Evolutionary conservation across 805 yeast species (phyloP), one percentile per base, ranked within the genome.

Genomic region (Pichia ethanolica): DNA sequence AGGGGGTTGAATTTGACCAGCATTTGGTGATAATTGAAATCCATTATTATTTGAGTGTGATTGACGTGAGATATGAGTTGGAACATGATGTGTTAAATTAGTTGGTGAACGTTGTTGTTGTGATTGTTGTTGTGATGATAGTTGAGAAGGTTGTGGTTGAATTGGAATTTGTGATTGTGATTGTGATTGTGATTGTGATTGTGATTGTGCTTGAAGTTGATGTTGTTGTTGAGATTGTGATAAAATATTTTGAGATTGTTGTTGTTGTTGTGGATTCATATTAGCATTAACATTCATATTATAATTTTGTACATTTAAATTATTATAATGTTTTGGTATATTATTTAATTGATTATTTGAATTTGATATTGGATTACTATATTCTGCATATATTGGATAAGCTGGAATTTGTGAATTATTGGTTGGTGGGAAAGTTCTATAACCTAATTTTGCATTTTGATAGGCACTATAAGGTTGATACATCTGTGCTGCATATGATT

Each of bases 1-100:
- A 9, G 67, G 65, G 1, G 73, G 73, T 53, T 66, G 72, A 27
- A 69, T 52, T 53, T 70, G 73, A 6, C 73, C 73, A 10, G 65
- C 66, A 7, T 57, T 55, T 7, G 68, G 65, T 35, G 63, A 55
- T 26, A 63, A 56, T 5, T 63, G 62, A 4, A 47, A 35, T 20
- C 45, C 44, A 20, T 20, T 20, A 20, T 3, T 20, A 20, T 20
- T 20, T 20, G 20, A 20, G 20, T 20, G 20, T 20, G 20, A 20
- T 20, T 20, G 20, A 20, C 20, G 20, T 20, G 20, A 20, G 2
- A 20, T 20, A 20, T 20, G 20, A 20, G 20, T 20, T 20, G n/a
- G n/a, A n/a, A n/a, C n/a, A n/a, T n/a, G n/a, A n/a, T n/a, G n/a
- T n/a, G n/a, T 41, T 20, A 20, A 20, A 3, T 20, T 20, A 2